Evolutionary conservation across 352 stramenopile species (phyloP), one percentile per base, ranked within the genome.

Genomic region (Pythium volutum): DNA sequence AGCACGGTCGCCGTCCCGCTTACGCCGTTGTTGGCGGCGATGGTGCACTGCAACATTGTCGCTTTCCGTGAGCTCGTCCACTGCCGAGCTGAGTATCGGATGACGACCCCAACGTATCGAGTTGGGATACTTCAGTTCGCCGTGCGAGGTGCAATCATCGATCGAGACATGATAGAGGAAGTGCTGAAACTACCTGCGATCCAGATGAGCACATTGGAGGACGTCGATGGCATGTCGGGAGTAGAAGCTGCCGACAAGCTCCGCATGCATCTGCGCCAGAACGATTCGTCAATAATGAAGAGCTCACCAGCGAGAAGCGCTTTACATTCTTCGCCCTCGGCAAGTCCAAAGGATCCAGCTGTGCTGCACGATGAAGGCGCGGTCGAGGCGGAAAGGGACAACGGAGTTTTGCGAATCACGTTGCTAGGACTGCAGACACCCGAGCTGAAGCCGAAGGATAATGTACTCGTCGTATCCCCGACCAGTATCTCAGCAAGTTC

Each of bases 71-170:
- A 71, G 20, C 62, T 93, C 1, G 50, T 89, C 2, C 57, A 55
- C 18, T 81, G 70, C 31, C 77, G 79, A 15, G 83, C 76, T 2
- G 71, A 87, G 8, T 57, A 71, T 4, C 72, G 71, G 48, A 60
- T 74, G 12, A 53, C 75, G 18, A 79, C 79, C 10, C 83, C 81
- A 27, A 64, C 64, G 51, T 69, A 73, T 15, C 79, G 76, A n/a
- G 48, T 84, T 18, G 70, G 75, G 8, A 49, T 93, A 23, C 45
- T 88, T 0, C 71, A 89, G 22, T 70, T 86, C 49, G 76, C 79
- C 10, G 59, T 75, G 12, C 33, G 49, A 18, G 18, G 23, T 15
- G 3, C 36, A 55, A 25, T 26, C 54, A 6, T 23, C n/a, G n/a
- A 29, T 36, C 46, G 10, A 18, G 22, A 56, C 11, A 53, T 61